Conservation (phyloP, 2,329 filamentous ascomycete genomes). For the Curvularia verruculosa region DNA sequence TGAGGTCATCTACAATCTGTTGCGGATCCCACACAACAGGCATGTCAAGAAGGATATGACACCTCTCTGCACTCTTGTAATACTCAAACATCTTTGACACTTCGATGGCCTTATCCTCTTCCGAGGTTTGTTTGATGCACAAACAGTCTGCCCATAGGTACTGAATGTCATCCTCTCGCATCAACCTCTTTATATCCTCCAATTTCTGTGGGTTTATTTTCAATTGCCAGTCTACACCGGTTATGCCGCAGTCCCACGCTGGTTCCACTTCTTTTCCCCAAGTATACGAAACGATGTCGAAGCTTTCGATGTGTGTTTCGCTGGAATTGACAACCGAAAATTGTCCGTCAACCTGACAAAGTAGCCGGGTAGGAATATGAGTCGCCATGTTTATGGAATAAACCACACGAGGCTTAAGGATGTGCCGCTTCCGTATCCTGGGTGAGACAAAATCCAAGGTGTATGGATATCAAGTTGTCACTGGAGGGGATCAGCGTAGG, state of each 20-base stretch:
- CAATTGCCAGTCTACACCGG: slow-evolving; percentile 3
- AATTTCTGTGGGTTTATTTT: neutral
- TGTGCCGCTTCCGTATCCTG: neutral
- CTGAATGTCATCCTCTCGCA: neutral
- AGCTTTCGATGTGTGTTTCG: neutral
- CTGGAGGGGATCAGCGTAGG: neutral
- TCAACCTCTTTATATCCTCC: slow-evolving; percentile 5
- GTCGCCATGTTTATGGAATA: neutral
- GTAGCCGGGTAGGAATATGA: neutral
- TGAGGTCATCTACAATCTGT: slow-evolving; percentile 10
- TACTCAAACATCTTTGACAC: slow-evolving; percentile 12
- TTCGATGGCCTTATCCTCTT: slow-evolving; percentile 5
- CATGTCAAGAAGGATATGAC: slow-evolving; percentile 10
- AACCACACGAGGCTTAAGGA: neutral
- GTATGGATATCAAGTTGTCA: neutral
- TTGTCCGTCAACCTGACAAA: neutral
- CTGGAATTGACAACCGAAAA: slow-evolving; percentile 3
- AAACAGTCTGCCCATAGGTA: slow-evolving; percentile 25
- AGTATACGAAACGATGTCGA: slow-evolving; percentile 10
- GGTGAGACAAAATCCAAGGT: neutral
- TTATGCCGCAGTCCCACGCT: neutral
- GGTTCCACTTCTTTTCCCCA: neutral
- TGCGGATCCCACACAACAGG: slow-evolving; percentile 12
- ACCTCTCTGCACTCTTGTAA: slow-evolving; percentile 7
- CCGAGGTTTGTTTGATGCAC: slow-evolving; percentile 29